Percentiles rank a stretch among this genome's conserved stretches.
Evolutionary conservation across 768 basidiomycete species (phyloP).

Genomic region (Leccinum imitatum): DNA sequence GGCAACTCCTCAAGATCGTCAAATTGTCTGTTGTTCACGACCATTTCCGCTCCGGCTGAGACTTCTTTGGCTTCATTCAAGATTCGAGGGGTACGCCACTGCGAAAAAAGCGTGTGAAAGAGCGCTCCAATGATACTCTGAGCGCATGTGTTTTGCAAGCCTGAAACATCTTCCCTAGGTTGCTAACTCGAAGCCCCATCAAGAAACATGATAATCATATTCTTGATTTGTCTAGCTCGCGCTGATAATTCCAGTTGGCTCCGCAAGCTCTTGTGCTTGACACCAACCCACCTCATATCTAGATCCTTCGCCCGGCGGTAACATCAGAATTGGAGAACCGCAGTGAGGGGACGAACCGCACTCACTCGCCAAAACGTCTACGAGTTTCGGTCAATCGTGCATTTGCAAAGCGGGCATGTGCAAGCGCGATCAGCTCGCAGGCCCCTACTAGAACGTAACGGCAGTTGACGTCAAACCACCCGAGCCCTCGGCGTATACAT

Average conservation of each 20-base stretch:
- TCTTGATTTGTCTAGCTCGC: background rate
- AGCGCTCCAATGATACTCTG: background rate
- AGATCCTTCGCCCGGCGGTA: background rate
- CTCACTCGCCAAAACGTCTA: background rate
- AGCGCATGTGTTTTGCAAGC: background rate
- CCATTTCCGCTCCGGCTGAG: constrained; percentile 17
- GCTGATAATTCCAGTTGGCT: background rate
- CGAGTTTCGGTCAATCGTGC: background rate
- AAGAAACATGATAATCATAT: background rate
- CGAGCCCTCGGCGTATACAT: background rate
- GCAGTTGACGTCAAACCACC: background rate
- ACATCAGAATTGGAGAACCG: background rate
- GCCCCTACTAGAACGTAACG: background rate
- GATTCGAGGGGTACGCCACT: constrained; percentile 9
- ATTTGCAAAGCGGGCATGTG: background rate
- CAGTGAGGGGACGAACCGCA: background rate
- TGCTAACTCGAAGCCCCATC: background rate
- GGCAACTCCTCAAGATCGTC: constrained; percentile 17
- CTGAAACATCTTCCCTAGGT: constrained; percentile 1
- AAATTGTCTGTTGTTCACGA: constrained; percentile 5
- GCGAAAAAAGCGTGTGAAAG: constrained; percentile 21
- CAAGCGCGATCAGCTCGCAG: background rate
- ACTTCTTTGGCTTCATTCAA: background rate
- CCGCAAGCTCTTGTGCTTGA: constrained; percentile 12
- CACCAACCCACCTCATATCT: constrained; percentile 2